Conservation (phyloP, 768 basidiomycete genomes). For the Russula lepida region DNA sequence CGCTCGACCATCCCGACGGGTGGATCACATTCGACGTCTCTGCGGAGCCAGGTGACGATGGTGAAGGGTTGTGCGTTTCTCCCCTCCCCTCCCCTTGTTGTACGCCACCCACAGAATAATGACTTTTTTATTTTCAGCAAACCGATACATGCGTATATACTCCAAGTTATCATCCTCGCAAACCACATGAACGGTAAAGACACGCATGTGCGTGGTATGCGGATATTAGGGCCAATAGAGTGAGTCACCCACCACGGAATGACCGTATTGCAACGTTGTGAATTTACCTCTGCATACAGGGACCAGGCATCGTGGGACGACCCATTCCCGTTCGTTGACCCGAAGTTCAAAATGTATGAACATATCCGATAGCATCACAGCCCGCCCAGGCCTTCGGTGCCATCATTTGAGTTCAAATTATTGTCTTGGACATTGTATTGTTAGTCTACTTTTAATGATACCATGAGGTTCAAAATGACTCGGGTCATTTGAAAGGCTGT, state of each 20-base stretch:
- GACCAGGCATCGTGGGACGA: conserved; percentile 22
- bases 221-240: conserved; percentile 81
- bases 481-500: background rate
- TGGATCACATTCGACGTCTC: conserved; percentile 89
- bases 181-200: conserved; percentile 99
- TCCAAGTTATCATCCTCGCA: conserved; percentile 83
- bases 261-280: background rate
- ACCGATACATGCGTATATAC: conserved; percentile 79
- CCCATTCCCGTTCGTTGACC: conserved; percentile 20
- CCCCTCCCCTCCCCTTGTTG: background rate
- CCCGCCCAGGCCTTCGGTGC: background rate
- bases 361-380: conserved; percentile 14
- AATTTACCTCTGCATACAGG: conserved; percentile 26
- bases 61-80: conserved; percentile 60
- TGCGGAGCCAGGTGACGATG: conserved; percentile 69
- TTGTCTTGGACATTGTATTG: background rate
- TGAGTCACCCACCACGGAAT: conserved; percentile 29
- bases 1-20: conserved; percentile 85
- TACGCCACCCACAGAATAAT: no score
- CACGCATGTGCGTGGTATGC: conserved; percentile 90
- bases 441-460: background rate
- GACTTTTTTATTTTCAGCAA: conserved; percentile 49
- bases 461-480: background rate
- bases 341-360: conserved; percentile 22
- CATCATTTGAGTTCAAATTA: background rate